These are phyloP conservation scores for Ashbya aceris DNA, from an alignment of 1,139 yeast genomes.

Conservation along the genomic window DNA sequence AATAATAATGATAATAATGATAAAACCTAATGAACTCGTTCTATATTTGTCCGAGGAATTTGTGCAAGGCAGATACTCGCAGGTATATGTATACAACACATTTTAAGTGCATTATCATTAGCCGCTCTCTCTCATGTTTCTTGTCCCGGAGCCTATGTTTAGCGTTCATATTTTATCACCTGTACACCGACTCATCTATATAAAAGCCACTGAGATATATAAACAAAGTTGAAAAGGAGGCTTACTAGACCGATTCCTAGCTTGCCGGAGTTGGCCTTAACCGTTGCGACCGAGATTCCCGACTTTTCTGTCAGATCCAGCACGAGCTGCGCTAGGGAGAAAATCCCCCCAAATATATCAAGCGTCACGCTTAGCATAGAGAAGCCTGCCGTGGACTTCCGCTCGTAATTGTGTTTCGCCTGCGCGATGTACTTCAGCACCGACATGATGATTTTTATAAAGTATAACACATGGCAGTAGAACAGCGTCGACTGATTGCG, in stretches of 20 bases:
- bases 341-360: constrained; percentile 47
- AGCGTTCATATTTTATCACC: no score
- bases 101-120: no score
- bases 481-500: constrained; percentile 18
- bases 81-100: no score
- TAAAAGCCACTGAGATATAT: constrained; percentile 23
- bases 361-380: constrained; percentile 42
- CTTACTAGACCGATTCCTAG: constrained; percentile 28
- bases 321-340: constrained; percentile 40
- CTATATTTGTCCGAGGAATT: no score
- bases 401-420: constrained; percentile 41
- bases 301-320: constrained; percentile 21
- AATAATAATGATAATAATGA: background rate
- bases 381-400: constrained; percentile 50
- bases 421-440: constrained; percentile 56
- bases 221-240: constrained; percentile 22
- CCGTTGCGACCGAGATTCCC: constrained; percentile 15
- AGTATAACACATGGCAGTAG: constrained; percentile 23
- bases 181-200: constrained; percentile 9
- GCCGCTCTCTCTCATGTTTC: no score
- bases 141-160: no score
- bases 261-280: constrained; percentile 28
- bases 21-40: background rate
- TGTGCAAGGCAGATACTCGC: no score
- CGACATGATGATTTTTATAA: constrained; percentile 45